Percentiles rank a stretch among this genome's conserved stretches.
These are phyloP conservation scores for Colletotrichum abscissum DNA, from an alignment of 2,329 filamentous ascomycete genomes.

Conservation along the genomic window DNA sequence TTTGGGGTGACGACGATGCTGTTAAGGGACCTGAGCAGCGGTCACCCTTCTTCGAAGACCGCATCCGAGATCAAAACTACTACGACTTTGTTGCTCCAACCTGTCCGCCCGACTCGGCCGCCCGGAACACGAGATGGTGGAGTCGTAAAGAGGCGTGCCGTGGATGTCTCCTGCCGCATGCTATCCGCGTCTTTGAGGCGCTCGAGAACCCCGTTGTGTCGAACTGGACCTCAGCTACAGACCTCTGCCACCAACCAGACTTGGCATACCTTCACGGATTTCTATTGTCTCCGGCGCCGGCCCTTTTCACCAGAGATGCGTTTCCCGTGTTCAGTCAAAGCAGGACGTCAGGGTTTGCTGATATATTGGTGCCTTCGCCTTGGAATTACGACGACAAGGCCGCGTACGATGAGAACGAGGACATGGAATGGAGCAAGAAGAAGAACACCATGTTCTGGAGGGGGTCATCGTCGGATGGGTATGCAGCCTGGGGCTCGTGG, in stretches of 20 bases:
- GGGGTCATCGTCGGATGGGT: conserved; percentile 62
- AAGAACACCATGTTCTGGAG: conserved; percentile 64
- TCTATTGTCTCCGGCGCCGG: conserved; percentile 52
- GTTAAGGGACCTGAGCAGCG: background rate
- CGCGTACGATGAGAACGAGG: conserved; percentile 50
- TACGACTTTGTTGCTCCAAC: conserved; percentile 49
- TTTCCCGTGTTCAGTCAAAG: conserved; percentile 68
- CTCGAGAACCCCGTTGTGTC: conserved; percentile 46
- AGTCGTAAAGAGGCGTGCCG: conserved; percentile 48
- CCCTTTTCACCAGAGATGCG: conserved; percentile 47
- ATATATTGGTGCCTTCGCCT: conserved; percentile 56
- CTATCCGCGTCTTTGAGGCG: conserved; percentile 43
- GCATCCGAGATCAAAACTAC: conserved; percentile 44
- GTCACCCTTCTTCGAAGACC: conserved; percentile 37
- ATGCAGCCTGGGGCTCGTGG: conserved; percentile 64
- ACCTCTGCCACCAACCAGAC: conserved; percentile 63
- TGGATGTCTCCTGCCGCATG: conserved; percentile 50
- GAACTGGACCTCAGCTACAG: conserved; percentile 40
- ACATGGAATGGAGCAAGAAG: conserved; percentile 60
- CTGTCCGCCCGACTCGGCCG: conserved; percentile 60
- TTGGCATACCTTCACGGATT: conserved; percentile 63
- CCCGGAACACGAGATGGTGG: conserved; percentile 52
- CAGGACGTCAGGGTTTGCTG: conserved; percentile 64
- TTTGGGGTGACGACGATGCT: conserved; percentile 34
- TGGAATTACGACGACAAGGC: conserved; percentile 51